Evolutionary conservation across 2,329 filamentous ascomycete genomes (phyloP).

Genomic region (Aspergillus uvarum): DNA sequence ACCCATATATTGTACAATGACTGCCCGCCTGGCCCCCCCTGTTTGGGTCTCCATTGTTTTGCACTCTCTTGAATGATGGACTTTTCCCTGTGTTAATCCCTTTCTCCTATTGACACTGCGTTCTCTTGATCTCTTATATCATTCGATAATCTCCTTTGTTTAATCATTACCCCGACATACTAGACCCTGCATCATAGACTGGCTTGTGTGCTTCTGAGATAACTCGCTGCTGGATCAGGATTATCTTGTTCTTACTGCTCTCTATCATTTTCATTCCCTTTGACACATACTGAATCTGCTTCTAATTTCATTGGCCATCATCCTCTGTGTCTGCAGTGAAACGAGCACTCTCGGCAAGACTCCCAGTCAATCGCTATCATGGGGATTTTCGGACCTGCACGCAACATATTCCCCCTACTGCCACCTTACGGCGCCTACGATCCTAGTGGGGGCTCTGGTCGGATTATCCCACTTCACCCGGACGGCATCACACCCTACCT

Average conservation of each 20-base stretch:
- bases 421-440: conserved; percentile 44
- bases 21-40: not conserved
- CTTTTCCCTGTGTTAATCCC: no score
- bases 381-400: conserved; percentile 34
- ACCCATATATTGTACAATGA: not conserved
- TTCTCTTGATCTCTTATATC: not conserved
- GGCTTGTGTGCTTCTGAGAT: not conserved
- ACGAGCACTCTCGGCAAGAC: not conserved
- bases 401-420: conserved; percentile 39
- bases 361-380: conserved; percentile 20
- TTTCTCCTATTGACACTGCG: no score
- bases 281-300: not conserved
- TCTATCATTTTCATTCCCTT: not conserved
- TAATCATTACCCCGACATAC: not conserved
- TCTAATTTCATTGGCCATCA: not conserved
- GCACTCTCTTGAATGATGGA: not conserved
- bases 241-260: not conserved
- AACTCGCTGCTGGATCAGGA: not conserved
- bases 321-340: not conserved
- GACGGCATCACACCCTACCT: conserved; percentile 85
- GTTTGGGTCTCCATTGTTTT: not conserved
- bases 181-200: not conserved
- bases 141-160: no score
- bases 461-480: conserved; percentile 60
- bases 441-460: conserved; percentile 54